Evolutionary conservation across 371 early-diverging fungal species (phyloP).

Genomic region (Mortierella sp.): DNA sequence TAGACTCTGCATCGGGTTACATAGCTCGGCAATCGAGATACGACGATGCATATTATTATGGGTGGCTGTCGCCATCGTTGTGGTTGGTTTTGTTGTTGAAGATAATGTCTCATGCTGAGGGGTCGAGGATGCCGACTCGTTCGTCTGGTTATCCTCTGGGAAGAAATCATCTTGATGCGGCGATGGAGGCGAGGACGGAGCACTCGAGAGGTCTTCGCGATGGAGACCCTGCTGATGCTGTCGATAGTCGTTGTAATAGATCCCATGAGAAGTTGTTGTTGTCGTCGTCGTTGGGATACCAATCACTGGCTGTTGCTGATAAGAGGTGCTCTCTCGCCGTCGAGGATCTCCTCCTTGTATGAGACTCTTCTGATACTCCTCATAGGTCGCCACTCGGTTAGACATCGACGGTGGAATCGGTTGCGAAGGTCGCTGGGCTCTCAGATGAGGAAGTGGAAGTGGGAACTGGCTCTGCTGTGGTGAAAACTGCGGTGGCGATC

Average conservation of each 20-base stretch:
- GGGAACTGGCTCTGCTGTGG: neutral
- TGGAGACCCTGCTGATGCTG: slow-evolving; percentile 6
- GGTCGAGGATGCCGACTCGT: slow-evolving; percentile 15
- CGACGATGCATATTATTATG: slow-evolving; percentile 41
- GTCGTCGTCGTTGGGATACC: slow-evolving; percentile 5
- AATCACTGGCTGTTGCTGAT: neutral
- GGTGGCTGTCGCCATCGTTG: neutral
- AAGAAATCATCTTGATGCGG: slow-evolving; percentile 21
- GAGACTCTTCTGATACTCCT: slow-evolving; percentile 31
- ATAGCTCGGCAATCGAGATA: slow-evolving; percentile 51
- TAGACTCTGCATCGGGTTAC: slow-evolving; percentile 52
- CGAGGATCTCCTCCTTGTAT: slow-evolving; percentile 7
- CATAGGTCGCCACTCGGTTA: slow-evolving; percentile 28
- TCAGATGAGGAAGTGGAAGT: neutral
- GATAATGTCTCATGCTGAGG: slow-evolving; percentile 8
- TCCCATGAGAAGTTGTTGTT: slow-evolving; percentile 1
- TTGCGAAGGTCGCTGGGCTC: neutral
- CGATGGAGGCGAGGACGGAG: slow-evolving; percentile 31
- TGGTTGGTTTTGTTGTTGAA: neutral
- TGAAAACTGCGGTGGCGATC: slow-evolving; percentile 3
- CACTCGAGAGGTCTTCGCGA: slow-evolving; percentile 19
- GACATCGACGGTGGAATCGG: neutral
- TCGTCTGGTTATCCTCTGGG: slow-evolving; percentile 22
- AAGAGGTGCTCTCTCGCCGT: slow-evolving; percentile 13
- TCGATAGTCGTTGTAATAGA: slow-evolving; percentile 10